phyloP scores from a whole-genome alignment of 2,329 filamentous ascomycete species.

The Sarocladium oryzae region DNA sequence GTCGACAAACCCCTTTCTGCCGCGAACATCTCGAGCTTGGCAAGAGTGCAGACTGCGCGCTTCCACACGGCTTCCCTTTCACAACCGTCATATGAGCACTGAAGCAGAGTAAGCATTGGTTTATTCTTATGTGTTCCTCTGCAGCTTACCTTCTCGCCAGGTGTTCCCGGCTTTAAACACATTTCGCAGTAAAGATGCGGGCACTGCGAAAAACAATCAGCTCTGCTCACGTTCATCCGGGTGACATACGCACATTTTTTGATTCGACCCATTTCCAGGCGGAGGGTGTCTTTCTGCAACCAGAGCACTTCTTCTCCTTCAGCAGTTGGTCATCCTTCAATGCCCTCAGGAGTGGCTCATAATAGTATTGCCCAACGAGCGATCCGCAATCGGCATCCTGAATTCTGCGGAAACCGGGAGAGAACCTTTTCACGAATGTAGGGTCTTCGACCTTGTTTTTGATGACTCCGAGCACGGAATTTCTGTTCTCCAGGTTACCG shows the following conservation, averaged over 20 bases:
- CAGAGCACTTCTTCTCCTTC: background rate
- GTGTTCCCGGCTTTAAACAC: constrained; percentile 20
- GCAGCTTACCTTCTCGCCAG: no score
- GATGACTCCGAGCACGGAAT: background rate
- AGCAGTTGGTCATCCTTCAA: background rate
- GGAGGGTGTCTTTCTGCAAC: background rate
- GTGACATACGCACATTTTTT: background rate
- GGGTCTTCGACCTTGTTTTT: background rate
- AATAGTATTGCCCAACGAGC: background rate
- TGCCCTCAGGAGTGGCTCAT: background rate
- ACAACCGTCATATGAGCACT: background rate
- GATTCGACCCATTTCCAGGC: constrained; percentile 12
- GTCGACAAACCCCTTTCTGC: no score
- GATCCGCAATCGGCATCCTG: background rate
- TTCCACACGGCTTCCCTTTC: background rate
- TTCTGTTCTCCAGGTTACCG: background rate
- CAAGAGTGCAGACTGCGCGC: background rate
- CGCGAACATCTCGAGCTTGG: background rate
- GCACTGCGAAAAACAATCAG: constrained; percentile 24
- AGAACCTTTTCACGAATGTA: background rate
- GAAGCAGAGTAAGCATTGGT: background rate
- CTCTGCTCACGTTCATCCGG: background rate
- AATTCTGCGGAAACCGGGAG: background rate
- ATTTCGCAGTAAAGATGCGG: constrained; percentile 23
- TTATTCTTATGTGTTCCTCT: no score